phyloP scores from a whole-genome alignment of 139 green algal genomes.

The Ulvella scutata region DNA sequence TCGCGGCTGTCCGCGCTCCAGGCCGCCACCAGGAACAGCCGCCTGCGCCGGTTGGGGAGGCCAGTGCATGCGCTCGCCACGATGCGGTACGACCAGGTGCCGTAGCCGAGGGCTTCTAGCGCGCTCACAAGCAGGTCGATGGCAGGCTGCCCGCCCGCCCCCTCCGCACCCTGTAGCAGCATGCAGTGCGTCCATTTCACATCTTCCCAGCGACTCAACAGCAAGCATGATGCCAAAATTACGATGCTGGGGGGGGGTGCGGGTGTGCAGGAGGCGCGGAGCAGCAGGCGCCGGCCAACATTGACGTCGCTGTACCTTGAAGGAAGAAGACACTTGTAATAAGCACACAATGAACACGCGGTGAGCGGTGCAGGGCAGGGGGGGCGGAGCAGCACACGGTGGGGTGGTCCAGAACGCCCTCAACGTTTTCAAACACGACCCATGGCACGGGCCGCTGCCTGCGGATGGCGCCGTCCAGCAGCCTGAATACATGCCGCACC shows the following conservation, averaged over 20 bases:
- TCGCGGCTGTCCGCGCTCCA: constrained; percentile 70
- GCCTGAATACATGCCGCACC: constrained; percentile 69
- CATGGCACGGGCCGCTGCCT: constrained; percentile 44
- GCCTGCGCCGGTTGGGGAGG: constrained; percentile 55
- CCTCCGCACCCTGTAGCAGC: no score
- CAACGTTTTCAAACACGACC: constrained; percentile 88
- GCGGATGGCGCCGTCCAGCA: constrained; percentile 34
- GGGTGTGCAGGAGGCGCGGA: no score
- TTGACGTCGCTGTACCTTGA: no score
- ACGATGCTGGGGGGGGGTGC: no score
- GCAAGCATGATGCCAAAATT: no score
- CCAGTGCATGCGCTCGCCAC: constrained; percentile 55
- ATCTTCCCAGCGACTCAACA: no score
- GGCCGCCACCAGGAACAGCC: constrained; percentile 72
- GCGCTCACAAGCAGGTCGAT: constrained; percentile 23
- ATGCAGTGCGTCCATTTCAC: no score
- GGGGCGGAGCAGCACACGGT: no score
- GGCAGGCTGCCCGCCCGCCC: constrained; percentile 25
- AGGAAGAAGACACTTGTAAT: no score
- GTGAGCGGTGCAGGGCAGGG: no score
- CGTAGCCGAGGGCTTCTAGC: constrained; percentile 62
- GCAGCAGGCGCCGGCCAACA: no score
- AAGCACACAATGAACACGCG: no score
- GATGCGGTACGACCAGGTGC: constrained; percentile 57
- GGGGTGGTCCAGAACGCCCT: constrained; percentile 49